phyloP scores from a whole-genome alignment of 2,329 filamentous ascomycete species.

The Exophiala bonariae region DNA sequence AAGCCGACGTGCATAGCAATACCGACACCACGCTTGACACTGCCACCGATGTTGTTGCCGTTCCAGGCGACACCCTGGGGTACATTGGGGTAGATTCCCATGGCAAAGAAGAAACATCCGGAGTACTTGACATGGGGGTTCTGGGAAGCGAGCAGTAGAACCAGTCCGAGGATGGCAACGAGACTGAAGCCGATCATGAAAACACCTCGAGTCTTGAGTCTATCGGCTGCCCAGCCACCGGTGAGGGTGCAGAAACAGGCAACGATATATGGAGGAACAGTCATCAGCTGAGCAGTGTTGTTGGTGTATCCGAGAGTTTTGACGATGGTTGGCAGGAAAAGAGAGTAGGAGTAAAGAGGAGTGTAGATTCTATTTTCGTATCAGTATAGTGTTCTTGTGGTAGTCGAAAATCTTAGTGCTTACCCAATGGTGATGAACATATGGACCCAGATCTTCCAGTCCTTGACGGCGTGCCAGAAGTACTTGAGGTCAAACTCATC shows the following conservation, averaged over 20 bases:
- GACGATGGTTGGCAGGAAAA: constrained; percentile 61
- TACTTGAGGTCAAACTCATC: constrained; percentile 48
- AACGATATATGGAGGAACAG: constrained; percentile 65
- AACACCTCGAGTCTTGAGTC: constrained; percentile 59
- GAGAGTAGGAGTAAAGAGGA: constrained; percentile 60
- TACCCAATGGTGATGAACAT: constrained; percentile 27
- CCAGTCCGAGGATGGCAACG: constrained; percentile 73
- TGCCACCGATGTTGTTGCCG: constrained; percentile 81
- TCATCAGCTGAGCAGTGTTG: constrained; percentile 64
- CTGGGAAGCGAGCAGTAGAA: constrained; percentile 67
- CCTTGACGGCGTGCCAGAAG: constrained; percentile 48
- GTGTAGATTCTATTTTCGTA: constrained; percentile 46
- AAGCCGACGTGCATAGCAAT: constrained; percentile 87
- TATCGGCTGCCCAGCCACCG: constrained; percentile 63
- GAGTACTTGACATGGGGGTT: constrained; percentile 73
- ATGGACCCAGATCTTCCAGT: constrained; percentile 51
- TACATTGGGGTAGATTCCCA: constrained; percentile 86
- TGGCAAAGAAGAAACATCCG: constrained; percentile 77
- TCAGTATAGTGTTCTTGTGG: constrained; percentile 1
- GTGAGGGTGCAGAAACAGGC: constrained; percentile 56
- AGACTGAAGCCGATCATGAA: constrained; percentile 69
- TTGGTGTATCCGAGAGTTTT: constrained; percentile 56
- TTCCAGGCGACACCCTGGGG: constrained; percentile 86
- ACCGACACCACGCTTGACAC: constrained; percentile 89
- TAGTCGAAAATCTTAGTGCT: neutral